phyloP scores from a whole-genome alignment of 2,329 filamentous ascomycete genomes.

The Huntiella savannae region DNA sequence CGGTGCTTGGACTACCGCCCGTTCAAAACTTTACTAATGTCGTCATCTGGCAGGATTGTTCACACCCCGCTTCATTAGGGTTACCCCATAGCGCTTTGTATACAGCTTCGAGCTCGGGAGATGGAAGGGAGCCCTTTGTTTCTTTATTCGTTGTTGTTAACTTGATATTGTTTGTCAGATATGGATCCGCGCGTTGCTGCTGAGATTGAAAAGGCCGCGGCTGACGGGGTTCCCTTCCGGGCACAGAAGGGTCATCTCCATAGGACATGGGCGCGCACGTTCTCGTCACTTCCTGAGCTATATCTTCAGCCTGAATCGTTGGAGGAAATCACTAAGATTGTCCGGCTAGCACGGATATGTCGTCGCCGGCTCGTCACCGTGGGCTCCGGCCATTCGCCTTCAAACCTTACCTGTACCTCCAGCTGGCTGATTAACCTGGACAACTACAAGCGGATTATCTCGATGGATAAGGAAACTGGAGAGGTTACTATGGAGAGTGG shows the following conservation, averaged over 20 bases:
- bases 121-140: neutral
- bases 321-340: conserved; percentile 63
- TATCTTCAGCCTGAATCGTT: conserved; percentile 71
- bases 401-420: conserved; percentile 77
- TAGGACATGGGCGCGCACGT: conserved; percentile 88
- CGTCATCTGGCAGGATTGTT: no score
- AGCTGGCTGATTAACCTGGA: conserved; percentile 93
- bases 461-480: conserved; percentile 45
- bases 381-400: conserved; percentile 86
- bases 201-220: conserved; percentile 10
- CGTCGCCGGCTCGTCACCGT: conserved; percentile 66
- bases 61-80: no score
- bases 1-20: no score
- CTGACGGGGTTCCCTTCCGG: conserved; percentile 46
- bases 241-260: conserved; percentile 55
- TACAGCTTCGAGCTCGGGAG: neutral
- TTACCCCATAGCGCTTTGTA: no score
- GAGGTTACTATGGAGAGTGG: conserved; percentile 70
- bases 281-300: conserved; percentile 72
- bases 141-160: no score
- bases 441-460: conserved; percentile 52
- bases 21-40: no score
- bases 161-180: neutral
- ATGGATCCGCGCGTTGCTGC: conserved; percentile 7
- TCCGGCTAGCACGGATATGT: conserved; percentile 63